A percentile compares a stretch with the other conserved stretches of the same genome.
phyloP scores from a whole-genome alignment of 371 early-diverging fungal species.

The Actinomortierella wolfii region DNA sequence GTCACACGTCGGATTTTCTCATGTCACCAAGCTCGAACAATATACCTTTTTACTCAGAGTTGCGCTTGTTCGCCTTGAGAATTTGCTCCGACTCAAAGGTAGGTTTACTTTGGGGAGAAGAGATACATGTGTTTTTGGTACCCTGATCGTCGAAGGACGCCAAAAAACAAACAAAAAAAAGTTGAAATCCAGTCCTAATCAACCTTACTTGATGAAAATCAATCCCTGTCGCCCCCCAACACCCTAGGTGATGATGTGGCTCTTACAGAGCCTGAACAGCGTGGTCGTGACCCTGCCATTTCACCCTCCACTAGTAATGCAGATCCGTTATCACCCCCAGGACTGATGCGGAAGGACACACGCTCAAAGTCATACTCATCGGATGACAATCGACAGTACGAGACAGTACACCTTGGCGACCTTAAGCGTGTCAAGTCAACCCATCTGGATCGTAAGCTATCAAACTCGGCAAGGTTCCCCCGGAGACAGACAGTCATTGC shows the following conservation, averaged over 20 bases:
- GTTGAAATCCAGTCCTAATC: neutral
- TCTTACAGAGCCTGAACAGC: slow-evolving; percentile 14
- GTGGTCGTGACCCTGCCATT: slow-evolving; percentile 25
- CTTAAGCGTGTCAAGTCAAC: slow-evolving; percentile 68
- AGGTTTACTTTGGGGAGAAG: slow-evolving; percentile 4
- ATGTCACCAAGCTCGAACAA: slow-evolving; percentile 87
- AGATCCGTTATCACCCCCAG: slow-evolving; percentile 6
- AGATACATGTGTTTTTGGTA: neutral
- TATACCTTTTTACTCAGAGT: slow-evolving; percentile 88
- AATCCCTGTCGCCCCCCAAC: neutral
- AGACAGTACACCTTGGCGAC: slow-evolving; percentile 56
- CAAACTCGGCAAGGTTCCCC: slow-evolving; percentile 60
- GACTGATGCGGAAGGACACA: slow-evolving; percentile 44
- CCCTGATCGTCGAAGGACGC: too few relatives aligned
- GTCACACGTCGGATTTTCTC: slow-evolving; percentile 60
- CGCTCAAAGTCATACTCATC: slow-evolving; percentile 49
- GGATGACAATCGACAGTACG: slow-evolving; percentile 49
- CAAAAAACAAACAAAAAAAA: too few relatives aligned
- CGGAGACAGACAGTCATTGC: slow-evolving; percentile 66
- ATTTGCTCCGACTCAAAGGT: slow-evolving; percentile 73
- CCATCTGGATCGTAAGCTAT: slow-evolving; percentile 58
- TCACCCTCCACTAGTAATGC: slow-evolving; percentile 13
- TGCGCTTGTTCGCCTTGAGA: slow-evolving; percentile 84
- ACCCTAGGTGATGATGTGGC: slow-evolving; percentile 18
- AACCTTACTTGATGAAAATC: neutral